Evolutionary conservation across 2,329 filamentous ascomycete species (phyloP), one percentile per base, ranked within the genome.

Genomic region (Erysiphe neolycopersici): DNA sequence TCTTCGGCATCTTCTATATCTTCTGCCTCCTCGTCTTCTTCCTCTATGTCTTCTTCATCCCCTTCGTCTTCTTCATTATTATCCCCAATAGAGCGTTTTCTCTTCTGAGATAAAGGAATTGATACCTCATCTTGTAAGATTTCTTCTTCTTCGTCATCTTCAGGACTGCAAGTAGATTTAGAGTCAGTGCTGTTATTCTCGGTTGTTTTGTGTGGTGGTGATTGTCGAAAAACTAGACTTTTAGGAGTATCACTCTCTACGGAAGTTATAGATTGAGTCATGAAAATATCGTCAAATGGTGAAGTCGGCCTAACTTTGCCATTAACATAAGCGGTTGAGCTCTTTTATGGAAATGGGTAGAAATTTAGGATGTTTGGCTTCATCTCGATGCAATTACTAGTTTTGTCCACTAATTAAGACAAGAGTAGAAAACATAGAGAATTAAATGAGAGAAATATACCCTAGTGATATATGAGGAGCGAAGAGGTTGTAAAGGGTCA

Each of bases 81-180:
- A 47, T 68, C 67, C 32, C 65, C 52, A 0, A 66, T 65, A 1
- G 59, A 58, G 11, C 71, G 64, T 54, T 74, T 75, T 30, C 71
- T 64, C 56, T 74, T 75, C 0, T 64, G 61, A 43, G 66, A 65
- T 41, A 64, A 60, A 0, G 63, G 59, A 29, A 55, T 50, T 0
- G 56, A 47, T 1, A 56, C 53, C 3, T 61, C 54, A 38, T 38
- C 35, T 3, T 61, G 19, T 22, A 22, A 22, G 19, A 55, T 53
- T 9, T 60, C 19, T 22, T 40, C 38, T 16, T 40, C 38, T 50
- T 43, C 35, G 13, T 43, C 42, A 10, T 37, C 42, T n/a, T 42
- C 41, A 32, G 31, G 22, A 9, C 18, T 16, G 8, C 37, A 31
- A 26, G 30, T 5, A 16, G 19, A 31, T 36, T 36, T 22, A 40